Percentiles rank a stretch among this genome's conserved stretches.
Evolutionary conservation across 495 filamentous ascomycete species (phyloP).

Genomic region (Xylaria bambusicola): DNA sequence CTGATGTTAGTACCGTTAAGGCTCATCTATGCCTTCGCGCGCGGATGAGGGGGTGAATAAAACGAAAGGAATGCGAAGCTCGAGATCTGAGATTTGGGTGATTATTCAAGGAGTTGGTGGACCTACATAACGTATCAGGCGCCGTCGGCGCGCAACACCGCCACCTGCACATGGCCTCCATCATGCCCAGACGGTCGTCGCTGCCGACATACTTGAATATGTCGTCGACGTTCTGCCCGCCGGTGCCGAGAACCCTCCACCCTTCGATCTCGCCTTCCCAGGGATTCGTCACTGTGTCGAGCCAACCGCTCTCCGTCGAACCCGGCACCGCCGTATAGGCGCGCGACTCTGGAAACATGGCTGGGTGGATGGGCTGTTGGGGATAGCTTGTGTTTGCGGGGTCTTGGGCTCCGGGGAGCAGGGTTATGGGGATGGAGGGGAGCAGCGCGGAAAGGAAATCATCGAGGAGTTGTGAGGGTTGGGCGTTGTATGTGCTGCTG

Average conservation of each 20-base stretch:
- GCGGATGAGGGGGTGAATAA: too few species aligned
- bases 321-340: conserved; percentile 59
- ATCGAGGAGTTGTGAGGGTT: conserved; percentile 81
- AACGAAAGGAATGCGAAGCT: neutral
- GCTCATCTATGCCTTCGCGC: too few species aligned
- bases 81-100: neutral
- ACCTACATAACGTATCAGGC: conserved; percentile 92
- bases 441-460: conserved; percentile 77
- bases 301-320: conserved; percentile 64
- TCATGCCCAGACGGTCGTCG: conserved; percentile 75
- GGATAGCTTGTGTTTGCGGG: conserved; percentile 79
- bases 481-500: conserved; percentile 77
- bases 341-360: conserved; percentile 76
- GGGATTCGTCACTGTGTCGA: conserved; percentile 90
- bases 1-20: neutral
- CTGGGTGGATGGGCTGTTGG: conserved; percentile 80
- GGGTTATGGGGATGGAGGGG: conserved; percentile 76
- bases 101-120: neutral
- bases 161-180: conserved; percentile 92
- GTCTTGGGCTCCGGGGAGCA: conserved; percentile 74
- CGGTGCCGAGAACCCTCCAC: conserved; percentile 78
- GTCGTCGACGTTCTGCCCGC: conserved; percentile 92
- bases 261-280: conserved; percentile 89
- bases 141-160: conserved; percentile 90
- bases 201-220: conserved; percentile 84